phyloP scores from a whole-genome alignment of 768 basidiomycete genomes.

The Neoboletus magnificus region DNA sequence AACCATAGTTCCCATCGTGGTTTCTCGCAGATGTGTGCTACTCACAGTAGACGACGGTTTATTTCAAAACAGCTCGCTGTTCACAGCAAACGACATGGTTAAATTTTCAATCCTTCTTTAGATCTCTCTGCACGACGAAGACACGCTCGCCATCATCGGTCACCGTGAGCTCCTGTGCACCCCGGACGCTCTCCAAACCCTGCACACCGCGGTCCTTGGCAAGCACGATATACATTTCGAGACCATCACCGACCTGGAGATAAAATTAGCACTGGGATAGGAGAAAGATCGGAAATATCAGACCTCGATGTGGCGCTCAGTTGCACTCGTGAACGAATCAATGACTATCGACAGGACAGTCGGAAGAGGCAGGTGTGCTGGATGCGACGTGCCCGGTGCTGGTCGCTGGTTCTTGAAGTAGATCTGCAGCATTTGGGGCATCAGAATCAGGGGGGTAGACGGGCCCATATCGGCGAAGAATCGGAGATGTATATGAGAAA shows the following conservation, averaged over 20 bases:
- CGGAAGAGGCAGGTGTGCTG: slow-evolving; percentile 74
- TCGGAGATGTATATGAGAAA: slow-evolving; percentile 36
- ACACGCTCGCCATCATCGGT: slow-evolving; percentile 67
- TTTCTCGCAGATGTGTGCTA: not conserved
- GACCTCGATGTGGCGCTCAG: slow-evolving; percentile 97
- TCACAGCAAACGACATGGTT: not conserved
- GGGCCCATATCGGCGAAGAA: slow-evolving; percentile 47
- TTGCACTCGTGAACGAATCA: slow-evolving; percentile 95
- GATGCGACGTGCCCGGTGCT: slow-evolving; percentile 68
- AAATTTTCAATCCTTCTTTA: slow-evolving; percentile 71
- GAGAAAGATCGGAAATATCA: slow-evolving; percentile 18
- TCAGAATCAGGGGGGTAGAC: slow-evolving; percentile 25
- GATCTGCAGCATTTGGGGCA: slow-evolving; percentile 52
- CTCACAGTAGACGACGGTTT: not conserved
- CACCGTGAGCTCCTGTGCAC: slow-evolving; percentile 61
- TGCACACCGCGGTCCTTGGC: slow-evolving; percentile 62
- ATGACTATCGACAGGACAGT: slow-evolving; percentile 85
- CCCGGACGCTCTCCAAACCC: slow-evolving; percentile 52
- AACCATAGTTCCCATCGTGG: not conserved
- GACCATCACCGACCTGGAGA: slow-evolving; percentile 84
- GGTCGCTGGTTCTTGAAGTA: slow-evolving; percentile 96
- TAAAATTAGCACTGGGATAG: slow-evolving; percentile 1
- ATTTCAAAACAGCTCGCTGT: not conserved
- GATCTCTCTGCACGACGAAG: slow-evolving; percentile 70
- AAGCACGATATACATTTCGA: slow-evolving; percentile 88